Percentiles rank a stretch among this genome's conserved stretches.
Conservation (phyloP, 805 yeast species). For the Yarrowia sp. region DNA sequence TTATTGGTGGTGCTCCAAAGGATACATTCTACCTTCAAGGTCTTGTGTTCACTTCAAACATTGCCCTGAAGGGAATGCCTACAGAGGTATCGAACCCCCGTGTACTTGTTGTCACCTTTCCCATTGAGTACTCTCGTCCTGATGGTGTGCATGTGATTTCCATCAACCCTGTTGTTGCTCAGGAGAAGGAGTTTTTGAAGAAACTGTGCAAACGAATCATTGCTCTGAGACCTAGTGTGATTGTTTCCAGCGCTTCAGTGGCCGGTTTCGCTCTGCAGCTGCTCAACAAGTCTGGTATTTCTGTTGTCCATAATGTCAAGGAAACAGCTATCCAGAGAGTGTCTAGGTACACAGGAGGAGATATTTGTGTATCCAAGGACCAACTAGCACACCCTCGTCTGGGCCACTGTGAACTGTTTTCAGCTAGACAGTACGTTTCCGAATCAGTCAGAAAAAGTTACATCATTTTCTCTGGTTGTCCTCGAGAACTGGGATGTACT, state of each 20-base stretch:
- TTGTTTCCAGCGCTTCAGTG: constrained; percentile 74
- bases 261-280: constrained; percentile 77
- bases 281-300: constrained; percentile 69
- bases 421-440: constrained; percentile 62
- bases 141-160: constrained; percentile 74
- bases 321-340: constrained; percentile 77
- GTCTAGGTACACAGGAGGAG: constrained; percentile 76
- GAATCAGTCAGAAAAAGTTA: constrained; percentile 59
- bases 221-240: constrained; percentile 72
- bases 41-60: constrained; percentile 73
- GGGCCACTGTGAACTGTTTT: constrained; percentile 73
- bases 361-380: constrained; percentile 81
- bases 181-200: constrained; percentile 79
- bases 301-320: constrained; percentile 79
- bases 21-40: constrained; percentile 72
- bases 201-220: constrained; percentile 77
- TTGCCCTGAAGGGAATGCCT: constrained; percentile 81
- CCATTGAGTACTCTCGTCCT: constrained; percentile 75
- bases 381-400: constrained; percentile 70
- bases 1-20: constrained; percentile 67
- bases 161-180: constrained; percentile 77
- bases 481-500: constrained; percentile 73
- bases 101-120: constrained; percentile 81
- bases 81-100: constrained; percentile 61
- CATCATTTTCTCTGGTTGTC: constrained; percentile 76